phyloP scores from a whole-genome alignment of 1,284 basidiomycete genomes.

The Tilletia setariae region DNA sequence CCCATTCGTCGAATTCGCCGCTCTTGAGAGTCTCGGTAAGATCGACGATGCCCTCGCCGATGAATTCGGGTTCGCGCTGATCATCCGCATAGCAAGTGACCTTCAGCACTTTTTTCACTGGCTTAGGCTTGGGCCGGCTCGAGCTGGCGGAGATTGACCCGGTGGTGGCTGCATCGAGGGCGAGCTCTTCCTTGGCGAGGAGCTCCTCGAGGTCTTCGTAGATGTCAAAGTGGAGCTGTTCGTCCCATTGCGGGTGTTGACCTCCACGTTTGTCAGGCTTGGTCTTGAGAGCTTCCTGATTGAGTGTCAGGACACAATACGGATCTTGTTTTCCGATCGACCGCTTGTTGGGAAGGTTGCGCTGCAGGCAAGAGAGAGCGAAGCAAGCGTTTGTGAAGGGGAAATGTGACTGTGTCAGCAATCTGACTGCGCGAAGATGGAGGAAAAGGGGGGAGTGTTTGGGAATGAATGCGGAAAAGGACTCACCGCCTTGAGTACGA shows the following conservation, averaged over 20 bases:
- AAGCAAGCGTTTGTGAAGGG: too few species aligned
- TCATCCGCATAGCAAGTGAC: slow-evolving; percentile 92
- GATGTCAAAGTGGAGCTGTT: slow-evolving; percentile 90
- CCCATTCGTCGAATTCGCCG: slow-evolving; percentile 98
- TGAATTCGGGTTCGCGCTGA: slow-evolving; percentile 86
- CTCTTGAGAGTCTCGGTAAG: slow-evolving; percentile 84
- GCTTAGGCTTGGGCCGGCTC: slow-evolving; percentile 58
- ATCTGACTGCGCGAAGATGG: background rate
- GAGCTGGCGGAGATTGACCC: slow-evolving; percentile 53
- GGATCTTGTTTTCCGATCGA: slow-evolving; percentile 85
- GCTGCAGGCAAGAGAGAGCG: slow-evolving; percentile 17
- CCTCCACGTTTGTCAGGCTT: slow-evolving; percentile 83
- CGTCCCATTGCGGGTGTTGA: slow-evolving; percentile 98
- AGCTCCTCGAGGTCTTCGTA: slow-evolving; percentile 74
- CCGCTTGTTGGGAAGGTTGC: slow-evolving; percentile 51
- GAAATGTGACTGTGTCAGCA: background rate
- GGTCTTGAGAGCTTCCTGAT: slow-evolving; percentile 65
- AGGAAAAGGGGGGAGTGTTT: background rate
- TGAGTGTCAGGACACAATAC: slow-evolving; percentile 76
- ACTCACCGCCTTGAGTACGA: slow-evolving; percentile 90
- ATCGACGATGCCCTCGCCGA: slow-evolving; percentile 84
- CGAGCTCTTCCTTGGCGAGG: slow-evolving; percentile 57
- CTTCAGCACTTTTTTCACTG: slow-evolving; percentile 73
- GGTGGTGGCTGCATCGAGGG: slow-evolving; percentile 22
- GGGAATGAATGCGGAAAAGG: background rate